Evolutionary conservation across 2,329 filamentous ascomycete genomes (phyloP).

Genomic region (Colletotrichum sansevieriae): DNA sequence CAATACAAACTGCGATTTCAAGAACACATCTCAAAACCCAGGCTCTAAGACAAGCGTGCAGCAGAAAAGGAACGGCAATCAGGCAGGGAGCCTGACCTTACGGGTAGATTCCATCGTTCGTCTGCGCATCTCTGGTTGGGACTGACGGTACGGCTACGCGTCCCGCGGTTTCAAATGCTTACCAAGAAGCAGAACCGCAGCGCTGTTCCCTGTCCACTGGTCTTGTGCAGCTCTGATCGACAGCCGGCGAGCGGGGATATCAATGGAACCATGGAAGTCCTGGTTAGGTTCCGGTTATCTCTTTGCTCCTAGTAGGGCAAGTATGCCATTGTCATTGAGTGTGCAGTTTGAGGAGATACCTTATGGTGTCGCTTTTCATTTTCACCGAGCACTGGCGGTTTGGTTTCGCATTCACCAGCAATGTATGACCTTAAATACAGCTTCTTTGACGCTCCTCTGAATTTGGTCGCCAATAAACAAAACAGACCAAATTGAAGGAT

Average conservation of each 20-base stretch:
- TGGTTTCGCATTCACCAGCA: not conserved
- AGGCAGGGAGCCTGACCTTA: constrained; percentile 1
- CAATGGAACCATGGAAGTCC: not conserved
- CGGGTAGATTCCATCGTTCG: constrained; percentile 7
- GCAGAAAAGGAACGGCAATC: not conserved
- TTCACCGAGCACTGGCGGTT: not conserved
- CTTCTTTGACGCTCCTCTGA: too few relatives aligned
- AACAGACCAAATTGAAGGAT: too few relatives aligned
- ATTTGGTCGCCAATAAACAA: too few relatives aligned
- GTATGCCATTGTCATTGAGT: not conserved
- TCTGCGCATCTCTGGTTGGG: constrained; percentile 1
- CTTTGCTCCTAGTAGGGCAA: not conserved
- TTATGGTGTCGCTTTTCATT: too few relatives aligned
- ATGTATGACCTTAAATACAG: not conserved
- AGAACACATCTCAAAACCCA: too few relatives aligned
- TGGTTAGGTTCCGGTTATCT: constrained; percentile 9
- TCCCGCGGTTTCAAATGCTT: constrained; percentile 30
- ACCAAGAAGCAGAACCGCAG: constrained; percentile 21
- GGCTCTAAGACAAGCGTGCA: too few relatives aligned
- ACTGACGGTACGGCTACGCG: constrained; percentile 23
- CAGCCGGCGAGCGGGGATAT: not conserved
- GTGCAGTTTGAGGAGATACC: not conserved
- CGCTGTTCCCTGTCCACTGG: constrained; percentile 17
- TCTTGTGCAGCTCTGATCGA: constrained; percentile 10
- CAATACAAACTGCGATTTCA: too few relatives aligned